These are phyloP conservation scores for Paecilomyces sp. DNA, from an alignment of 2,329 filamentous ascomycete genomes.

Conservation along the genomic window DNA sequence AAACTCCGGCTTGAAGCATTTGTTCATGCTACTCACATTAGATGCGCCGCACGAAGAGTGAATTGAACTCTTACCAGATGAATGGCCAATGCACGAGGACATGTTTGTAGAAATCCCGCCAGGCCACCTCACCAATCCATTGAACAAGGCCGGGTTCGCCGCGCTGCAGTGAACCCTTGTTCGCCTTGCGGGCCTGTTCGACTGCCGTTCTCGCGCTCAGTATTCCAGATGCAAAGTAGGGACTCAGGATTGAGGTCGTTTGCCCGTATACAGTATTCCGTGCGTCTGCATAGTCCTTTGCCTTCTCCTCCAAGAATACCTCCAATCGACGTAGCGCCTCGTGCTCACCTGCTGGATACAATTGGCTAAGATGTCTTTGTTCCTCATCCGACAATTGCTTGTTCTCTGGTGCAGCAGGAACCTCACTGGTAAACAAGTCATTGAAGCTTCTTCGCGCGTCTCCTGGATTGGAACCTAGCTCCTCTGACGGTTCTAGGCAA, in stretches of 20 bases:
- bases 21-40: constrained; percentile 51
- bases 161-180: constrained; percentile 56
- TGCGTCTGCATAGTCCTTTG: constrained; percentile 53
- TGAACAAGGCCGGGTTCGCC: constrained; percentile 58
- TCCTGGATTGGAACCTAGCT: constrained; percentile 50
- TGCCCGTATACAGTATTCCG: constrained; percentile 60
- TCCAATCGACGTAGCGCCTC: constrained; percentile 59
- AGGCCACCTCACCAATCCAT: constrained; percentile 79
- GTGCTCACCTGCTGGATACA: constrained; percentile 72
- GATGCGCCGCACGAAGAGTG: constrained; percentile 2
- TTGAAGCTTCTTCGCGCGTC: constrained; percentile 42
- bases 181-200: constrained; percentile 53
- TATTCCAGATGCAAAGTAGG: constrained; percentile 64
- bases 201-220: constrained; percentile 63
- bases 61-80: constrained; percentile 27
- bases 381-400: constrained; percentile 58
- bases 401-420: constrained; percentile 57
- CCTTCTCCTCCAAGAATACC: constrained; percentile 60
- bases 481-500: constrained; percentile 55
- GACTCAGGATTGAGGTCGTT: constrained; percentile 62
- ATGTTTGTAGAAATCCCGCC: constrained; percentile 84
- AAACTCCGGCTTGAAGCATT: constrained; percentile 77
- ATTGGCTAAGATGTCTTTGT: constrained; percentile 45
- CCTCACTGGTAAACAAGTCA: constrained; percentile 51
- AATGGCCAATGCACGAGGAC: constrained; percentile 82